Evolutionary conservation across 192 early-diverging fungal species (phyloP), one percentile per base, ranked within the genome.

Genomic region (Umbelopsis isabellina): DNA sequence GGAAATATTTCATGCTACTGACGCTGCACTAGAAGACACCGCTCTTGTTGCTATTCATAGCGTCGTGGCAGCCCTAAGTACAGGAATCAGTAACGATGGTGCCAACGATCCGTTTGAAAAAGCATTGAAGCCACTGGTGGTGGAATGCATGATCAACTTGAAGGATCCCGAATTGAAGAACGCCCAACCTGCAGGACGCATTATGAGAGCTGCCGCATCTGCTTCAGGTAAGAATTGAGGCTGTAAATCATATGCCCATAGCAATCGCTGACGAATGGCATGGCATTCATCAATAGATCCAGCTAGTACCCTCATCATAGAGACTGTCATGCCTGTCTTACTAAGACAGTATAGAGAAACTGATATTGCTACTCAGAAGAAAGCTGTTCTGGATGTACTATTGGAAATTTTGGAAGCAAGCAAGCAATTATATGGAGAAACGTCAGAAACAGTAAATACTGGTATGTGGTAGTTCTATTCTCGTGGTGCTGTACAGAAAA

Each of bases 1-100:
- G 49, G 92, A 93, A 79, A 87, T 95, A 18, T 86, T 93, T 67
- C 90, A 94, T 83, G 84, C 92, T 1, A 84, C 90, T 58, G 90
- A 93, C 70, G 87, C 89, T 10, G 75, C 83, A 9, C 82, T 92
- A 10, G 88, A 91, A 69, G 77, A 83, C 1, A 84, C 89, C 3
- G 93, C 94, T 1, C 77, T 96, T 27, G 79, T 80, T 15, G 76
- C 85, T 22, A 75, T 94, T 45, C 78, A 79, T 37, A 79, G 79
- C 20, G 79, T 95, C 11, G 84, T 93, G 2, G 80, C 88, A 30
- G 83, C 91, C 4, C 75, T 97, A 20, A 89, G 86, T 22, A 75
- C 82, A 35, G 70, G 65, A 5, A 80, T 90, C 8, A 72, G 75
- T 46, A 80, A 74, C 44, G 85, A 78, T 4, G 65, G 82, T 3